Evolutionary conservation across 2,329 filamentous ascomycete species (phyloP), one percentile per base, ranked within the genome.

Genomic region (Exophiala calicioides): DNA sequence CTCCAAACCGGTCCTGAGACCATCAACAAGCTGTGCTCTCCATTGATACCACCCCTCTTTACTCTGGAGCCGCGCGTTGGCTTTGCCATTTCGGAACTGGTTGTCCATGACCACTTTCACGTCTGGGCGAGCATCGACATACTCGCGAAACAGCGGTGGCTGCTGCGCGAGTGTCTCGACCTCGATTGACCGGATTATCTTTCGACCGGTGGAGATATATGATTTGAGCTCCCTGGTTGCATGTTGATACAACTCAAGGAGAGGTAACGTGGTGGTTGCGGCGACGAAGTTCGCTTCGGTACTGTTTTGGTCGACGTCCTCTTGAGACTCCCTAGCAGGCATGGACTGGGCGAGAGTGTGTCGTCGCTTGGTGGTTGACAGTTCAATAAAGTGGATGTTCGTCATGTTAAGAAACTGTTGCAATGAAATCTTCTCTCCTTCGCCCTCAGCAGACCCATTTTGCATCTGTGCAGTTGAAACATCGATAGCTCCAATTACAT

Each of bases 31-130:
- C 60, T 93, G 91, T 77, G 88, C 91, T 30, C 93, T 85, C 93
- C 93, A 98, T 62, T 91, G 86, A 65, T 98, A 98, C 93, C 93
- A 98, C 74, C 93, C 90, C 47, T 88, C 89, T 65, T 96, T 96
- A 71, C 91, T 96, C 40, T 90, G 75, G 10, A 96, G 77, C 19
- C 93, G 81, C 12, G 91, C 89, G 65, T 95, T 87, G 0, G 89
- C 90, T 73, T 96, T 97, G 67, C 95, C 86, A 62, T 97, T 96
- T 67, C 95, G 93, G 75, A 98, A 93, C 64, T 97, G 90, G 56
- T 88, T 93, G 70, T 98, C 91, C 84, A 98, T 94, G 41, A 94
- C 77, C 3, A 81, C 70, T 61, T 88, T 90, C 63, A 95, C 83
- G 53, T 94, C 88, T 1, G 89, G 81, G 0, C 87, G 80, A 19